Evolutionary conservation across 108 stramenopile genomes (phyloP).

Genomic region (Pseudonitzschia multistriata): DNA sequence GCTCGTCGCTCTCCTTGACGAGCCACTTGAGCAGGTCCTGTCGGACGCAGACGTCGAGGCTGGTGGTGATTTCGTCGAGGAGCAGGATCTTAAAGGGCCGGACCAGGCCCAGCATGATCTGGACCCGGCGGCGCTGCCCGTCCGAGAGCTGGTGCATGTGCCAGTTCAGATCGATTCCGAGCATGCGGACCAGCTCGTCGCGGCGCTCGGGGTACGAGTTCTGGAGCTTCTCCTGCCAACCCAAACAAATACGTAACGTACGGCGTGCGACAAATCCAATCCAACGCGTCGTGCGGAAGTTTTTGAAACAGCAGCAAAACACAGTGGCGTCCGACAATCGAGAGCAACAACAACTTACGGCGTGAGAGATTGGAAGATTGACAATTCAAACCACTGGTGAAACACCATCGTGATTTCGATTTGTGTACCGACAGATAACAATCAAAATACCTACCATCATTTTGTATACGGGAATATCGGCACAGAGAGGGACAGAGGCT

Average conservation of each 20-base stretch:
- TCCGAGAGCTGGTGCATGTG: constrained; percentile 92
- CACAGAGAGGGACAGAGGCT: constrained; percentile 77
- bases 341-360: too few species aligned
- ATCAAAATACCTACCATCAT: constrained; percentile 84
- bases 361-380: too few species aligned
- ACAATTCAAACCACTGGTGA: too few species aligned
- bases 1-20: constrained; percentile 84
- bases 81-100: constrained; percentile 94
- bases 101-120: constrained; percentile 92
- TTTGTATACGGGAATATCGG: constrained; percentile 89
- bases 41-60: constrained; percentile 93
- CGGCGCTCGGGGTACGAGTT: constrained; percentile 92
- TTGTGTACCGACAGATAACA: not conserved
- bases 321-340: too few species aligned
- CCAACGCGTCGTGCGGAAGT: too few species aligned
- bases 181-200: constrained; percentile 91
- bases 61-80: constrained; percentile 97
- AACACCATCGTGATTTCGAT: not conserved
- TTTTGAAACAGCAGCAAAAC: not conserved
- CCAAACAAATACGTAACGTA: too few species aligned
- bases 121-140: constrained; percentile 95
- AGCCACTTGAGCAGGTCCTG: constrained; percentile 93
- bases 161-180: constrained; percentile 96
- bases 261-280: too few species aligned
- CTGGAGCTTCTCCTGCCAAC: constrained; percentile 65